These are phyloP conservation scores for Tolypocladium pustulatum DNA, from an alignment of 2,329 filamentous ascomycete species.

Conservation along the genomic window DNA sequence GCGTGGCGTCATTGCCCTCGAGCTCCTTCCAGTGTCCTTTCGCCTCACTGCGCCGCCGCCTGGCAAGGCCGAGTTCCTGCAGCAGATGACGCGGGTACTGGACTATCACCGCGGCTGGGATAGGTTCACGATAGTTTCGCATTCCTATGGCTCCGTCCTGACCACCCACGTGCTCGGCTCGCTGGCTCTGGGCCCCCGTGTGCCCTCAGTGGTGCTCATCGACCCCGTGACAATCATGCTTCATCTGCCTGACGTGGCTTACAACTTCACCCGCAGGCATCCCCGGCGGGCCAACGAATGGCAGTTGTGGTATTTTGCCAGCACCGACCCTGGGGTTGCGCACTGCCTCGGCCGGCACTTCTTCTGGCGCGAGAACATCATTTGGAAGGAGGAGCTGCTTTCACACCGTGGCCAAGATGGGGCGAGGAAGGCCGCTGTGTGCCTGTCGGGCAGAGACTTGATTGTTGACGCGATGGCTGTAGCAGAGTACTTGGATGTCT, in stretches of 20 bases:
- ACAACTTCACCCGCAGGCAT: constrained; percentile 53
- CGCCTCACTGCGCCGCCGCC: constrained; percentile 47
- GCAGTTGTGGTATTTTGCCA: constrained; percentile 61
- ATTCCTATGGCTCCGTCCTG: constrained; percentile 55
- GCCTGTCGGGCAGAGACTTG: constrained; percentile 48
- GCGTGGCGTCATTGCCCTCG: constrained; percentile 47
- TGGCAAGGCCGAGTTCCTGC: constrained; percentile 39
- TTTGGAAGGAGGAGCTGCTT: constrained; percentile 58
- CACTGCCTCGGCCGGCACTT: constrained; percentile 55
- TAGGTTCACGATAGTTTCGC: constrained; percentile 48
- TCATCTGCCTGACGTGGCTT: constrained; percentile 59
- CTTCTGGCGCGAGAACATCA: constrained; percentile 61
- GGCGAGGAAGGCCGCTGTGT: constrained; percentile 39
- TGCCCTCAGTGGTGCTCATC: constrained; percentile 36
- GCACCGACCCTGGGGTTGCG: constrained; percentile 55
- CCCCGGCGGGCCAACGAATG: constrained; percentile 54
- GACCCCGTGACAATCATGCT: constrained; percentile 58
- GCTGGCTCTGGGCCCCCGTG: constrained; percentile 33
- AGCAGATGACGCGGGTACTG: constrained; percentile 46
- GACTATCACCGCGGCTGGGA: constrained; percentile 48
- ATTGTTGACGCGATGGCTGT: constrained; percentile 53
- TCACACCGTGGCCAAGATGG: constrained; percentile 3
- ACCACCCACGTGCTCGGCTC: constrained; percentile 50
- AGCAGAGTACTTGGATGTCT: constrained; percentile 38
- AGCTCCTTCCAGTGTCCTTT: constrained; percentile 55